Evolutionary conservation across 2,329 filamentous ascomycete species (phyloP).

Genomic region (Volutella citrinella): DNA sequence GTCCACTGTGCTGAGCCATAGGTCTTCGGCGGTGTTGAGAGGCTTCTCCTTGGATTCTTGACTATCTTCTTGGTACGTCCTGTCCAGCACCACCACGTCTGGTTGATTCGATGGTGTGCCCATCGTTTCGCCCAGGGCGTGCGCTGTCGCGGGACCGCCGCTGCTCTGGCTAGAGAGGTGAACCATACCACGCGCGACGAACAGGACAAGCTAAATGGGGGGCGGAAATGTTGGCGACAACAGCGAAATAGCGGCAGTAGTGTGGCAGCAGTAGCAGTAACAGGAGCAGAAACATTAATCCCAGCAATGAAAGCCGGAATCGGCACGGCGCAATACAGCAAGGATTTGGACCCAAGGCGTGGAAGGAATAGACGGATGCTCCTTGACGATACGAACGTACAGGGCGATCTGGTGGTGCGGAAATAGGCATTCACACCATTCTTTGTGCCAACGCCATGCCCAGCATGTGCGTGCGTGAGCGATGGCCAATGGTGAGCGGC

Average conservation of each 20-base stretch:
- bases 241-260: too few relatives aligned
- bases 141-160: constrained; percentile 15
- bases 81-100: constrained; percentile 21
- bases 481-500: constrained; percentile 20
- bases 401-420: constrained; percentile 8
- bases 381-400: constrained; percentile 10
- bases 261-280: too few relatives aligned
- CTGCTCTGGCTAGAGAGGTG: constrained; percentile 19
- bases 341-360: too few relatives aligned
- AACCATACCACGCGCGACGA: constrained; percentile 4
- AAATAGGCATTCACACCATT: constrained; percentile 17
- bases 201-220: too few relatives aligned
- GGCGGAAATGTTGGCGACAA: too few relatives aligned
- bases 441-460: constrained; percentile 16
- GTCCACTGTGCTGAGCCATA: constrained; percentile 48
- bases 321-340: too few relatives aligned
- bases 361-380: too few relatives aligned
- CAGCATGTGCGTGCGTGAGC: constrained; percentile 19
- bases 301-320: too few relatives aligned
- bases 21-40: constrained; percentile 38
- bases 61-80: constrained; percentile 15
- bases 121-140: constrained; percentile 19
- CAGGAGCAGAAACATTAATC: too few relatives aligned
- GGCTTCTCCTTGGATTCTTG: constrained; percentile 8
- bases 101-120: constrained; percentile 15